Evolutionary conservation across 176 grass and related monocot species (phyloP).

Genomic region (Secale cereale): DNA sequence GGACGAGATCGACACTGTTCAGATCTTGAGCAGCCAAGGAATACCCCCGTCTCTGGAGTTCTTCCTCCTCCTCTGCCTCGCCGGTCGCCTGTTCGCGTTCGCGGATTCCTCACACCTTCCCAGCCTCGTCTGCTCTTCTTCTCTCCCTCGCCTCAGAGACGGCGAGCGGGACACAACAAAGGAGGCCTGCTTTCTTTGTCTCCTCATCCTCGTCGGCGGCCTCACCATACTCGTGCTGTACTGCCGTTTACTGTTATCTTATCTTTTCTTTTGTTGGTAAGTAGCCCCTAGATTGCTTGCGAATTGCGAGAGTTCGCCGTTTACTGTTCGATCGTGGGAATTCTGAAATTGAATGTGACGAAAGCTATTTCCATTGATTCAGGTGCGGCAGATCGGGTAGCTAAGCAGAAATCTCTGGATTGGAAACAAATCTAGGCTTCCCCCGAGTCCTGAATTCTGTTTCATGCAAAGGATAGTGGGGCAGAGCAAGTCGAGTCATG

Average conservation of each 20-base stretch:
- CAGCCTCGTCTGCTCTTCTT: not conserved
- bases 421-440: not conserved
- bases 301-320: not conserved
- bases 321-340: not conserved
- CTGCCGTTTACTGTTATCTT: not conserved
- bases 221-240: not conserved
- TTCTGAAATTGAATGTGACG: not conserved
- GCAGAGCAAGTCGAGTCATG: conserved; percentile 20
- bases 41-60: not conserved
- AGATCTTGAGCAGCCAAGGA: not conserved
- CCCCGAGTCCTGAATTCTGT: not conserved
- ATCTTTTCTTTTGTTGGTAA: not conserved
- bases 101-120: not conserved
- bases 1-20: not conserved
- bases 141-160: not conserved
- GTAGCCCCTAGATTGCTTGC: conserved; percentile 11
- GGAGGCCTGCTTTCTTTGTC: not conserved
- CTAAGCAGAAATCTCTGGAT: not conserved
- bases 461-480: conserved; percentile 4
- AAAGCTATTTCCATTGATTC: not conserved
- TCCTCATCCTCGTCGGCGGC: not conserved
- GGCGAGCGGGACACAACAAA: not conserved
- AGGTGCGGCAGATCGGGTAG: not conserved
- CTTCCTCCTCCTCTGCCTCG: not conserved
- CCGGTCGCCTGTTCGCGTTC: not conserved